These are phyloP conservation scores for Alisma plantagoaquatica DNA, from an alignment of 106 monocot species.

Conservation along the genomic window DNA sequence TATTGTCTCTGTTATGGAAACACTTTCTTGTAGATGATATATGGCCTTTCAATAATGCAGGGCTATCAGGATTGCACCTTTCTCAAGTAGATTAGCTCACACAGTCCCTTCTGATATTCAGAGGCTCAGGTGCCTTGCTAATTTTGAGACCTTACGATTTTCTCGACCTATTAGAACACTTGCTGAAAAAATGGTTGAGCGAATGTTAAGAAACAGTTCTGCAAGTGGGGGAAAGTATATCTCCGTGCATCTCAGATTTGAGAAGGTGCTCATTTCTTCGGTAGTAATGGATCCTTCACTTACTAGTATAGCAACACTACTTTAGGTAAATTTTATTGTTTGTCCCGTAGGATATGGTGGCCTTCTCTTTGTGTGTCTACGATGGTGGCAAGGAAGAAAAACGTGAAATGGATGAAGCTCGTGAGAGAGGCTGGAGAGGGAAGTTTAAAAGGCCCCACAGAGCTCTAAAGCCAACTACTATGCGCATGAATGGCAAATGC, in stretches of 20 bases:
- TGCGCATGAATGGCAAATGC: constrained; percentile 81
- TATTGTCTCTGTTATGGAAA: too few species aligned
- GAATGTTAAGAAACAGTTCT: constrained; percentile 82
- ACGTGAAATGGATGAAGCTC: constrained; percentile 82
- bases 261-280: constrained; percentile 47
- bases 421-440: constrained; percentile 93
- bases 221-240: constrained; percentile 69
- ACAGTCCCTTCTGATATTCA: constrained; percentile 71
- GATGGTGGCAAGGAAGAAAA: constrained; percentile 83
- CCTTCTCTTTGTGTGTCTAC: constrained; percentile 91
- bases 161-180: constrained; percentile 77
- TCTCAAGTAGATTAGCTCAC: constrained; percentile 95
- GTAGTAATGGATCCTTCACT: too few species aligned
- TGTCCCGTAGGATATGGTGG: constrained; percentile 83
- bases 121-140: constrained; percentile 76
- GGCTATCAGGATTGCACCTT: constrained; percentile 96
- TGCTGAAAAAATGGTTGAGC: constrained; percentile 78
- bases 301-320: too few species aligned
- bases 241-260: constrained; percentile 96
- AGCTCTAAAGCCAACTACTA: constrained; percentile 48
- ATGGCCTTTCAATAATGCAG: constrained; percentile 38
- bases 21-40: too few species aligned
- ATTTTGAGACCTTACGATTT: constrained; percentile 82
- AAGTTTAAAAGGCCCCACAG: constrained; percentile 74
- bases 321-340: too few species aligned